These are phyloP conservation scores for Podila horticola DNA, from an alignment of 192 early-diverging fungal genomes.

Conservation along the genomic window DNA sequence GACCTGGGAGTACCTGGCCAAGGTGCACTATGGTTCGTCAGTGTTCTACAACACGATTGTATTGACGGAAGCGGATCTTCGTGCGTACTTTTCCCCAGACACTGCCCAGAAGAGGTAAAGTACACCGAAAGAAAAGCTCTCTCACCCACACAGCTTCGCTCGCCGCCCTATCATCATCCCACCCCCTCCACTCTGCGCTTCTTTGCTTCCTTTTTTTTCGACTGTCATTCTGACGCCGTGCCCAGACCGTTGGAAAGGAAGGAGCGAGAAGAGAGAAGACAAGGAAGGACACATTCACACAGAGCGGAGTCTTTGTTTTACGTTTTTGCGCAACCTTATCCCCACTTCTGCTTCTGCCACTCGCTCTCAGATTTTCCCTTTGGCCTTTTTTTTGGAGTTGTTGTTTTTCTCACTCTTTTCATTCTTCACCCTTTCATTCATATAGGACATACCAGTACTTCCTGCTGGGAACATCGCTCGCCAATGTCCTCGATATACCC, in stretches of 20 bases:
- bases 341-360: too few relatives aligned
- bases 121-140: not conserved
- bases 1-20: slow-evolving; percentile 29
- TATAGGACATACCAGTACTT: slow-evolving; percentile 27
- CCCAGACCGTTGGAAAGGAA: too few relatives aligned
- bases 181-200: too few relatives aligned
- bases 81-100: slow-evolving; percentile 15
- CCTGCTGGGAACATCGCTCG: slow-evolving; percentile 24
- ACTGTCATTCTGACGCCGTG: too few relatives aligned
- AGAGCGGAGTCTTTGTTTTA: too few relatives aligned
- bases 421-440: not conserved
- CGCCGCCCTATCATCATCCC: too few relatives aligned
- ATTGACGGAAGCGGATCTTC: slow-evolving; percentile 16
- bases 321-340: too few relatives aligned
- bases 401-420: not conserved
- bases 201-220: too few relatives aligned
- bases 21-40: slow-evolving; percentile 12
- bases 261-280: too few relatives aligned
- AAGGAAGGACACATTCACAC: too few relatives aligned
- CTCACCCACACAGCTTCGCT: too few relatives aligned
- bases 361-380: too few relatives aligned
- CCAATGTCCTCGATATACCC: slow-evolving; percentile 25
- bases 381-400: not conserved
- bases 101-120: slow-evolving; percentile 20
- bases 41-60: slow-evolving; percentile 32